Evolutionary conservation across 2,329 filamentous ascomycete species (phyloP), one percentile per base, ranked within the genome.

Genomic region (Cordyceps cateniannulata): DNA sequence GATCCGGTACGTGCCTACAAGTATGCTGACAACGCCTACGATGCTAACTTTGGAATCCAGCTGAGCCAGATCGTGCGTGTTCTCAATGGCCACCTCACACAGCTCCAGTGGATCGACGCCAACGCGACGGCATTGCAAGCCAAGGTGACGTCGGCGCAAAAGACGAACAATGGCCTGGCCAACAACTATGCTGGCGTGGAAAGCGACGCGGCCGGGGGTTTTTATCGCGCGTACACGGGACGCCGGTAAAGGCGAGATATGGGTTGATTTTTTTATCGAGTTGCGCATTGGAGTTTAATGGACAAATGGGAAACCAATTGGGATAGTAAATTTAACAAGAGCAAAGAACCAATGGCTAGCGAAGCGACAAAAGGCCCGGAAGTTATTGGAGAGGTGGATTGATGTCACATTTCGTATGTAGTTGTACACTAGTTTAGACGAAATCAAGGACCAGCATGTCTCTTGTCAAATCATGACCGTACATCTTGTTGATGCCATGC

Each of bases 51-150:
- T 56, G 56, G 53, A 63, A 61, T 18, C 50, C 71, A 97, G 88
- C 82, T 98, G 70, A 93, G 91, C 67, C 92, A 97, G 75, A 96
- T 99, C 69, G 93, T 98, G 58, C 88, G 91, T 64, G 92, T 98
- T 54, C 87, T 99, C 67, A 99, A 99, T 73, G 87, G 88, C 25
- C 95, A 99, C 73, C 85, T 99, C 42, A 86, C 87, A 40, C 93
- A 97, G 74, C 81, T 99, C 63, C 93, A 97, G 75, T 90, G 89
- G 78, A 98, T 99, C 72, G 93, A 98, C 71, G 85, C 87, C 65
- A 93, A 93, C 65, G 90, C 93, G 40, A 84, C 87, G 18, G 83
- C 87, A 35, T 80, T 98, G 58, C 90, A 96, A 73, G 82, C 86
- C 62, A 96, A 96, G 81, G 90, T 98, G 56, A 77, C 80, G 6